These are phyloP conservation scores for Zygotorulaspora sp. DNA, from an alignment of 805 yeast species.

Conservation along the genomic window DNA sequence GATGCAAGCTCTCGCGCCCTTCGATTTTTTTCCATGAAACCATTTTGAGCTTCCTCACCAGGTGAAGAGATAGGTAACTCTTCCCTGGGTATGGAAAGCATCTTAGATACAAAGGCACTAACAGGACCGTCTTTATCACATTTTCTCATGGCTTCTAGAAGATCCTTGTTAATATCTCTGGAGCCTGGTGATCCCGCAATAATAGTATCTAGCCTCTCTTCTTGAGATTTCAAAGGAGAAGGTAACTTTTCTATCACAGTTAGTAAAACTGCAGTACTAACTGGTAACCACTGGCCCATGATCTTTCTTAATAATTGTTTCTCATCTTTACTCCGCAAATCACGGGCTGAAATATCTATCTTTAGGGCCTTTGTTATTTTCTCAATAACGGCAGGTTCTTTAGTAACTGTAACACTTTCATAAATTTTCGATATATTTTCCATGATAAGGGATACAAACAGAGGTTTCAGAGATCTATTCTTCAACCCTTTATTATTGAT, in stretches of 20 bases:
- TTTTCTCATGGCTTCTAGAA: slow-evolving; percentile 52
- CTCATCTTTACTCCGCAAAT: slow-evolving; percentile 72
- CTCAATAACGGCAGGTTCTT: slow-evolving; percentile 64
- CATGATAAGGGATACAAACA: slow-evolving; percentile 80
- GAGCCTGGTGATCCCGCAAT: slow-evolving; percentile 45
- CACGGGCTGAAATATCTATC: slow-evolving; percentile 67
- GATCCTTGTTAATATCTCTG: slow-evolving; percentile 41
- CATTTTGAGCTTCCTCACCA: slow-evolving; percentile 46
- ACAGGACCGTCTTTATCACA: slow-evolving; percentile 68
- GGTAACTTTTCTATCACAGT: slow-evolving; percentile 84
- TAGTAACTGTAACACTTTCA: slow-evolving; percentile 58
- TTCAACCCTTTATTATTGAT: slow-evolving; percentile 60
- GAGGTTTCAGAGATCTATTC: slow-evolving; percentile 62
- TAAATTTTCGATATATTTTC: slow-evolving; percentile 93
- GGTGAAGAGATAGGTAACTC: slow-evolving; percentile 63
- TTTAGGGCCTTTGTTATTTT: slow-evolving; percentile 70
- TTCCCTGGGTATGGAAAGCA: slow-evolving; percentile 75
- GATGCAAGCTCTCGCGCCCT: slow-evolving; percentile 63
- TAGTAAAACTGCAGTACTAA: slow-evolving; percentile 77
- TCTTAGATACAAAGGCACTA: slow-evolving; percentile 82
- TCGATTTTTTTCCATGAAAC: slow-evolving; percentile 57
- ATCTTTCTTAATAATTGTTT: slow-evolving; percentile 57
- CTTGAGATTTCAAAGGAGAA: slow-evolving; percentile 75
- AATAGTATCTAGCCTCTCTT: slow-evolving; percentile 61
- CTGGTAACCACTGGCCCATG: slow-evolving; percentile 92